Percentiles rank a stretch among this genome's conserved stretches.
phyloP scores from a whole-genome alignment of 768 basidiomycete species.

The Cyclocybe cylindracea region DNA sequence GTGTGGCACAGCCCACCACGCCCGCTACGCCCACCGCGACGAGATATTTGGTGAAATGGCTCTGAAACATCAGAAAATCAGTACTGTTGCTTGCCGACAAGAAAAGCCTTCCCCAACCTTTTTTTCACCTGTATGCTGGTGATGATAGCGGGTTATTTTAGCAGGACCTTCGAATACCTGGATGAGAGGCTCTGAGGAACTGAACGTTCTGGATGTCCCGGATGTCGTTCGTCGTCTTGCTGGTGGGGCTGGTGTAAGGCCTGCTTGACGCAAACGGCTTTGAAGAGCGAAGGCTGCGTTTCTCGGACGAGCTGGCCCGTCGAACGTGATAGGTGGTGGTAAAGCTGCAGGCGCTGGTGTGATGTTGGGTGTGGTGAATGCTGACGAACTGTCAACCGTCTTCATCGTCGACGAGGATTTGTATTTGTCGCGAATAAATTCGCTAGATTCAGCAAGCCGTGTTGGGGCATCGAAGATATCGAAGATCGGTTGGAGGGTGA shows the following conservation, averaged over 20 bases:
- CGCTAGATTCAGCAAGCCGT: slow-evolving; percentile 35
- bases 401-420: background rate
- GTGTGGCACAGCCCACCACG: slow-evolving; percentile 17
- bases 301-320: slow-evolving; percentile 46
- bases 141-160: slow-evolving; percentile 29
- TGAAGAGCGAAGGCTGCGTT: slow-evolving; percentile 22
- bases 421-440: slow-evolving; percentile 21
- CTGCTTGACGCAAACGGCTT: slow-evolving; percentile 20
- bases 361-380: slow-evolving; percentile 9
- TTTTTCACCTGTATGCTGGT: slow-evolving; percentile 19
- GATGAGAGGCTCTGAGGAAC: slow-evolving; percentile 31
- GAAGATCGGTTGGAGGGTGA: slow-evolving; percentile 35
- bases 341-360: slow-evolving; percentile 32
- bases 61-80: background rate
- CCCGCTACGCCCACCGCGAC: slow-evolving; percentile 17
- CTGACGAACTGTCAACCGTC: slow-evolving; percentile 6
- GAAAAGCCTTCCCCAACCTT: slow-evolving; percentile 14
- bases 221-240: slow-evolving; percentile 23
- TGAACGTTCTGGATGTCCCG: slow-evolving; percentile 12
- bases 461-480: slow-evolving; percentile 55
- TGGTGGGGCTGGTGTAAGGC: slow-evolving; percentile 15
- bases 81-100: background rate
- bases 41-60: slow-evolving; percentile 9
- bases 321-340: slow-evolving; percentile 47
- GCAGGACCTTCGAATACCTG: slow-evolving; percentile 52